Evolutionary conservation across 202 grass and related monocot genomes (phyloP).

Genomic region (Brachypodium distachyon): DNA sequence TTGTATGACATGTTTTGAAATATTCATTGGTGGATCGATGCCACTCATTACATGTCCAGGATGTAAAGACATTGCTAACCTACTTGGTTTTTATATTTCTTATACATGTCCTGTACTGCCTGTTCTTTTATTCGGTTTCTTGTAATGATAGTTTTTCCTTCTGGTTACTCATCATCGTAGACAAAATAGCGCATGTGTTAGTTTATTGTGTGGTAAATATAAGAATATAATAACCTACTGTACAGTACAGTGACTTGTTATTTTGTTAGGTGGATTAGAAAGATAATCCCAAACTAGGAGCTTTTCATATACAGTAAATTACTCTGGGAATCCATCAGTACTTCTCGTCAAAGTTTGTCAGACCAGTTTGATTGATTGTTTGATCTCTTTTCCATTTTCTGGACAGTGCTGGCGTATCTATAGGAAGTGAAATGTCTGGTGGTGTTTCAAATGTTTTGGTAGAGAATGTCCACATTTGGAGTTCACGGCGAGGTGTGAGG

Average conservation of each 20-base stretch:
- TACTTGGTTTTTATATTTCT: neutral
- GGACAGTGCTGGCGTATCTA: constrained; percentile 82
- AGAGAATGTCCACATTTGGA: constrained; percentile 70
- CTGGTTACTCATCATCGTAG: too few species aligned
- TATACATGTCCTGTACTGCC: neutral
- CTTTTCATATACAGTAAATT: neutral
- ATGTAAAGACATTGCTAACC: neutral
- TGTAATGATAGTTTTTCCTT: neutral
- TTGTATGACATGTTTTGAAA: neutral
- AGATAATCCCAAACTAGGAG: neutral
- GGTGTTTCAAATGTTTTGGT: constrained; percentile 68
- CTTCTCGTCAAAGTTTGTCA: neutral
- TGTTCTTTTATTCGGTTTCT: neutral
- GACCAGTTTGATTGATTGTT: neutral
- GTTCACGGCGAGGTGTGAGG: constrained; percentile 71
- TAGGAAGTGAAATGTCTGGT: constrained; percentile 96
- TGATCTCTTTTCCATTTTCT: constrained; percentile 20
- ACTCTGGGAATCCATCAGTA: neutral
- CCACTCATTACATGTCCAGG: neutral
- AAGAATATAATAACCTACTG: neutral
- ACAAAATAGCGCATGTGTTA: neutral
- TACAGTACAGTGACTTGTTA: neutral
- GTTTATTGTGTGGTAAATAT: neutral
- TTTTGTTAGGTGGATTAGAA: neutral
- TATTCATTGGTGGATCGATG: neutral